Evolutionary conservation across 2,329 filamentous ascomycete genomes (phyloP), one percentile per base, ranked within the genome.

Genomic region (Aspergillus sp.): DNA sequence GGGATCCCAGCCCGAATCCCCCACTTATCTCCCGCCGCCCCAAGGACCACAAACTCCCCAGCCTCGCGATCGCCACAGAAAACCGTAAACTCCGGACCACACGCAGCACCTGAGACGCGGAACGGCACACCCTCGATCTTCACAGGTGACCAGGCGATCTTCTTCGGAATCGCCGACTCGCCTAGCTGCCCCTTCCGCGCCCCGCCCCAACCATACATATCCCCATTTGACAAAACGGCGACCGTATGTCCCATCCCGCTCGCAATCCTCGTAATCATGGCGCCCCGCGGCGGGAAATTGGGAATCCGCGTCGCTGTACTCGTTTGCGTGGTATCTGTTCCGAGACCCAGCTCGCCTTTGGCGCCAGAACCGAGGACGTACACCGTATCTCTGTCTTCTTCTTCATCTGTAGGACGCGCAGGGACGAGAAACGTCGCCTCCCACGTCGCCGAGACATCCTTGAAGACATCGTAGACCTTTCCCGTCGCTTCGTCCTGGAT

Each of bases 131-230:
- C 74, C 78, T 79, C 77, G 23, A 96, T 83, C 75, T 82, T 88
- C 9, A 85, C 80, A 5, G 92, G 92, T 17, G 71, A 71, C 77
- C 85, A 83, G 2, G 89, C 73, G 30, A 88, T 76, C 50, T 77
- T 80, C 8, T 78, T 73, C 0, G 59, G 66, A 6, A 79, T 80
- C 30, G 79, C 78, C 0, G 84, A 83, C 47, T 80, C 76, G 0
- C 93, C 93, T 1, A 96, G 79, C 74, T 99, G 94, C 0, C 91
- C 91, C 72, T 97, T 95, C 25, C 92, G 85, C 15, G 91, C 89
- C 69, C 88, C 91, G 0, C 95, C 95, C 94, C 94, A 98, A 2
- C 92, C 93, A 73, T 91, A 96, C 1, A 89, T 88, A 17, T 90
- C 84, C 0, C 93, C 94, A 72, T 90, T 89, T 48, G 84, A 85